Evolutionary conservation across 352 stramenopile species (phyloP), one percentile per base, ranked within the genome.

Genomic region (Phytopythium chamaehyphon): DNA sequence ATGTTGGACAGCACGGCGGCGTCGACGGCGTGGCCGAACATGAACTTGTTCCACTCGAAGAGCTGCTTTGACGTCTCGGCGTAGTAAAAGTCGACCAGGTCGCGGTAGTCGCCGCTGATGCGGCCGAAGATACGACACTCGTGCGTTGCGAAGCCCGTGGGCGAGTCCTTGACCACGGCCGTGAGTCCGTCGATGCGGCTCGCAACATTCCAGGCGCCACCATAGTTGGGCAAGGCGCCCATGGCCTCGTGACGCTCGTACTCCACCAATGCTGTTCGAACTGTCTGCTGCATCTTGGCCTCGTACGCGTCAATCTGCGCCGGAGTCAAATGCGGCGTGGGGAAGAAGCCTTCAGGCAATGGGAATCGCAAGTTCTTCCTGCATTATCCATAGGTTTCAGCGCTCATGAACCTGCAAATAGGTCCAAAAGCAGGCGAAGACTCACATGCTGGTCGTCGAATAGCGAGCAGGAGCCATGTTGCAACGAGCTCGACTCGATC

Each of bases 1-100:
- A 93, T 81, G 39, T 83, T 93, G 45, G 76, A 66, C 2, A 93
- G 58, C 43, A 93, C 78, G n/a, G 74, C 65, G 0, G 78, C 83
- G 37, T 93, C 83, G 9, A 88, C 58, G 1, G 62, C 67, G 45
- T 79, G 69, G 14, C 81, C 71, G 43, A 75, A 78, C 68, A 90
- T 77, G 52, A 88, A 71, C 51, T 86, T 75, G 55, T 83, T 73
- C 66, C 66, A 87, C 52, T 88, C 74, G 40, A 83, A 86, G 19
- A 86, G 61, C 47, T 88, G 63, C 23, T 73, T 56, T 26, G 65
- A 69, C 12, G 57, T 85, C 51, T 87, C 76, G 38, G 76, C 71
- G 54, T 90, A 88, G 62, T 76, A 71, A 33, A 87, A 86, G 48
- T 86, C 69, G 59, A 90, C 78, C 43, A 84, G 64, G 36, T 80